Percentiles rank a stretch among this genome's conserved stretches.
These are phyloP conservation scores for Parascedosporium putredinis DNA, from an alignment of 2,329 filamentous ascomycete genomes.

Conservation along the genomic window DNA sequence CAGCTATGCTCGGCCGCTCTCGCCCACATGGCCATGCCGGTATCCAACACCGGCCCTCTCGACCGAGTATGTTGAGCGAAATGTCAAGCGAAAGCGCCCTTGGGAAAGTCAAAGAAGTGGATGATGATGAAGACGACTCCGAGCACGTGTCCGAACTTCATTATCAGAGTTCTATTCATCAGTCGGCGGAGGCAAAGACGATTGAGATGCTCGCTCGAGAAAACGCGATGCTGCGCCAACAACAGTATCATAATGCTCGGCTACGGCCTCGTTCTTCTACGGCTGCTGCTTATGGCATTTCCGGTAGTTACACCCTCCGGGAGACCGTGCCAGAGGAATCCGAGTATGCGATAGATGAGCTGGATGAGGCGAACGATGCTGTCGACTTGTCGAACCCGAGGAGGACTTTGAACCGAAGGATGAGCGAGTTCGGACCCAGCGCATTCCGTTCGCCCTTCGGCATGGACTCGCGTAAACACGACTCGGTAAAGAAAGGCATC, in stretches of 20 bases:
- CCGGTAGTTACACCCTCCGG: conserved; percentile 49
- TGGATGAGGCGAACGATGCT: conserved; percentile 45
- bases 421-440: conserved; percentile 45
- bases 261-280: conserved; percentile 50
- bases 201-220: conserved; percentile 54
- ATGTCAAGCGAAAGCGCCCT: conserved; percentile 52
- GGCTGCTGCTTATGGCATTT: conserved; percentile 38
- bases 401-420: conserved; percentile 36
- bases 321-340: conserved; percentile 54
- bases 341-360: conserved; percentile 63
- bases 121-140: conserved; percentile 52
- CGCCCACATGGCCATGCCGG: conserved; percentile 47
- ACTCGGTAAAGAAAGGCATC: conserved; percentile 55
- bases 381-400: conserved; percentile 25
- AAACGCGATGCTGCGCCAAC: conserved; percentile 51
- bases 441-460: conserved; percentile 37
- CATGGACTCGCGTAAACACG: conserved; percentile 51
- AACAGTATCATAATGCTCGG: conserved; percentile 43
- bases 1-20: conserved; percentile 40
- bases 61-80: conserved; percentile 65
- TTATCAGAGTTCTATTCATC: conserved; percentile 31
- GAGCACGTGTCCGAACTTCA: conserved; percentile 34
- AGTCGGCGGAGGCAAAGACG: conserved; percentile 47
- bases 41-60: conserved; percentile 71
- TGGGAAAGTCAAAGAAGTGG: conserved; percentile 60